Evolutionary conservation across 192 early-diverging fungal species (phyloP).

Genomic region (Entomortierella chlamydospora): DNA sequence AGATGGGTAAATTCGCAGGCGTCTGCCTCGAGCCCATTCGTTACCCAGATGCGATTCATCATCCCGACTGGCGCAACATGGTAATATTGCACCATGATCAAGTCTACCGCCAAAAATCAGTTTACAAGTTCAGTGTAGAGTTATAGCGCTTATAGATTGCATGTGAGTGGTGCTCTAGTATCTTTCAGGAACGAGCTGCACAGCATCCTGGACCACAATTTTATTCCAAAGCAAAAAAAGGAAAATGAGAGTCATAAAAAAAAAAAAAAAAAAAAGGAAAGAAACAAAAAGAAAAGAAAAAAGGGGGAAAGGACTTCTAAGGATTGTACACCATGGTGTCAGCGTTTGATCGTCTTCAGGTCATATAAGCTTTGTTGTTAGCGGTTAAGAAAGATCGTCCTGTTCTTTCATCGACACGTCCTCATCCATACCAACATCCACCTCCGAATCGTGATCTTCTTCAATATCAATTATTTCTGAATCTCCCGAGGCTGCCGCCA

Average conservation of each 20-base stretch:
- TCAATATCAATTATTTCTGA: slow-evolving; percentile 18
- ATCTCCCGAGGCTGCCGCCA: background rate
- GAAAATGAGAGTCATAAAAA: background rate
- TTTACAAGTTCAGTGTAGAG: slow-evolving; percentile 36
- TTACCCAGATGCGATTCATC: slow-evolving; percentile 67
- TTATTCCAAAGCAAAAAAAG: background rate
- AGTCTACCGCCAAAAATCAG: slow-evolving; percentile 34
- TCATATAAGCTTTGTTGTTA: background rate
- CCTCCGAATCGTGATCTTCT: slow-evolving; percentile 18
- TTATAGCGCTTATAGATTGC: background rate
- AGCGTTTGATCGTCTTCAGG: background rate
- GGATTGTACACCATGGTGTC: background rate
- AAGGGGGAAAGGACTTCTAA: no score
- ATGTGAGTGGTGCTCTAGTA: no score
- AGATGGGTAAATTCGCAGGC: slow-evolving; percentile 71
- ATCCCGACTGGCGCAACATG: slow-evolving; percentile 40
- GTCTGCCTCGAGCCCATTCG: slow-evolving; percentile 77
- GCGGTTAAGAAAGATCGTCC: background rate
- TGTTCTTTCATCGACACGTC: background rate
- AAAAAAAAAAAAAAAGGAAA: no score
- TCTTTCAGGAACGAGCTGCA: background rate
- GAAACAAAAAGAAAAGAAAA: no score
- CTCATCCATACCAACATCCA: slow-evolving; percentile 14
- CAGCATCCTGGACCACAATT: background rate
- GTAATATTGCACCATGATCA: slow-evolving; percentile 27